These are phyloP conservation scores for Pichia sp. DNA, from an alignment of 1,139 yeast species.

Conservation along the genomic window DNA sequence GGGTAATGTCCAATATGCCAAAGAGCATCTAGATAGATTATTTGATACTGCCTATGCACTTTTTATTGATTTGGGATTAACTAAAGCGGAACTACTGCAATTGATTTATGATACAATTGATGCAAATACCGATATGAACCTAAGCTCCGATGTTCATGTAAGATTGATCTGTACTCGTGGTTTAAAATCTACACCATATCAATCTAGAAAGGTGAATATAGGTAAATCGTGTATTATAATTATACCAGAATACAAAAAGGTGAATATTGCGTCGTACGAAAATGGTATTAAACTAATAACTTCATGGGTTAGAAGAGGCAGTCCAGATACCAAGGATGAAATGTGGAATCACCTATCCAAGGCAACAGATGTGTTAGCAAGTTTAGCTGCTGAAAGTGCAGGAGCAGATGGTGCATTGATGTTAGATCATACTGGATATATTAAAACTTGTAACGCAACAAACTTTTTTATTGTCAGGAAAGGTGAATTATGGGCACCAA, in stretches of 20 bases:
- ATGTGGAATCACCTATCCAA: slow-evolving; percentile 11
- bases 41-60: slow-evolving; percentile 9
- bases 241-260: slow-evolving; percentile 10
- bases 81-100: slow-evolving; percentile 4
- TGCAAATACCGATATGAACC: slow-evolving; percentile 6
- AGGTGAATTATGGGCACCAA: slow-evolving; percentile 11
- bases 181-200: slow-evolving; percentile 9
- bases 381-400: slow-evolving; percentile 4
- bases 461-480: slow-evolving; percentile 7
- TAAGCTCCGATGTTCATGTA: slow-evolving; percentile 6
- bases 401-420: slow-evolving; percentile 10
- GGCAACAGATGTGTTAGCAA: slow-evolving; percentile 8
- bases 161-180: slow-evolving; percentile 9
- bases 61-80: slow-evolving; percentile 9
- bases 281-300: slow-evolving; percentile 5
- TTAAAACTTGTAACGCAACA: slow-evolving; percentile 11
- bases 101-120: slow-evolving; percentile 9
- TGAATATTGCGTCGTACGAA: background rate
- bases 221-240: slow-evolving; percentile 7
- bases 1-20: slow-evolving; percentile 6
- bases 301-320: slow-evolving; percentile 11
- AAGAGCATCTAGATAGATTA: slow-evolving; percentile 8
- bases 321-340: slow-evolving; percentile 10
- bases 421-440: slow-evolving; percentile 8
- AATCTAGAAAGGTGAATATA: slow-evolving; percentile 7